Base-by-base conservation (phyloP, 768 basidiomycete species). In the Hygrocybe punicea region DNA sequence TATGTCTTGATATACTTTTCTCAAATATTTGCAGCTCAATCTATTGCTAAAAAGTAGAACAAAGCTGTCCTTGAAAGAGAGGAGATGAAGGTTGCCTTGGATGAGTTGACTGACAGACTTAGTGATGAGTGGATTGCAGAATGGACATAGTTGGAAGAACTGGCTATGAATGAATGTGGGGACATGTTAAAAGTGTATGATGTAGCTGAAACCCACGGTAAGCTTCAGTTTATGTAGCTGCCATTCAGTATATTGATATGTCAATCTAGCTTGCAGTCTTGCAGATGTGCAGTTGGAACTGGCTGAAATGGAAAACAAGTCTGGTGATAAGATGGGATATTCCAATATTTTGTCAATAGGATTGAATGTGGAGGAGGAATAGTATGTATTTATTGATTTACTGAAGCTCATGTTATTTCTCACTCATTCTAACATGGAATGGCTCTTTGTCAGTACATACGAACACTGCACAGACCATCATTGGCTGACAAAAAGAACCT, bases 11-110 rank as follows among this genome's bases (percentile, higher is more conserved):
- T 35, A 8, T 11, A 14, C n/a, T 17, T 35, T 33, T 49, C 17
- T n/a, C 36, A 64, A 63, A 46, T 42, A 42, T 42, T 5, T 55
- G 53, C 16, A 57, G 64, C n/a, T 17, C 58, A 16, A 51, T 52
- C n/a, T 60, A 65, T 47, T 48, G 60, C 8, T 55, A 64, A 50
- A 11, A 14, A 17, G 50, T 49, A 2, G 11, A 25, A 16, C 23
- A 21, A 17, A 17, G 29, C 29, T 29, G 29, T 29, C 4, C 29
- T 29, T 29, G 29, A 29, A 29, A 33, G 11, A 14, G 16, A 19
- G 1, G 19, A 25, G n/a, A 56, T 44, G 16, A 4, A 53, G 24
- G 34, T n/a, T 16, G 47, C 55, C 13, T 56, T 52, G 35, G 33
- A 56, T 17, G 47, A 36, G 23, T 47, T 56, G n/a, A 29, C 29